phyloP scores from a whole-genome alignment of 1,139 yeast species.

The Lodderomyces theae region DNA sequence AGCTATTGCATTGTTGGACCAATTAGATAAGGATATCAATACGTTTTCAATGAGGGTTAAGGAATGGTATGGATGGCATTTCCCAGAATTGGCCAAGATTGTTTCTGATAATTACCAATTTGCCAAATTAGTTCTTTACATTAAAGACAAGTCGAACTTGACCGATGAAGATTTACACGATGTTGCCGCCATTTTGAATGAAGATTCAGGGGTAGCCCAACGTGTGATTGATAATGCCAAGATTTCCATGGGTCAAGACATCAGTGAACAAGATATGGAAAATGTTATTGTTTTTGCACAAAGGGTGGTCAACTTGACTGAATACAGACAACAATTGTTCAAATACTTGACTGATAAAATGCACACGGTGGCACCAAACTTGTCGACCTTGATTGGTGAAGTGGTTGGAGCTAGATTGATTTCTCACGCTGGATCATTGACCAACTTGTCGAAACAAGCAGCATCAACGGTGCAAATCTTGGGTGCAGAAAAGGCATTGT shows the following conservation, averaged over 20 bases:
- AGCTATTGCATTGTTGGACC: slow-evolving; percentile 95
- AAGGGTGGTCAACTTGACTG: slow-evolving; percentile 91
- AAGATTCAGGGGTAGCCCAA: slow-evolving; percentile 93
- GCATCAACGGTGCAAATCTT: slow-evolving; percentile 98
- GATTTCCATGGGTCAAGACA: slow-evolving; percentile 98
- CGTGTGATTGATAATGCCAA: slow-evolving; percentile 84
- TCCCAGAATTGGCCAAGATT: slow-evolving; percentile 98
- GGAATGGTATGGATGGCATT: slow-evolving; percentile 99
- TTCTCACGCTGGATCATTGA: slow-evolving; percentile 94
- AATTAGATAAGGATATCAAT: slow-evolving; percentile 94
- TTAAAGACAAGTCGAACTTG: slow-evolving; percentile 83
- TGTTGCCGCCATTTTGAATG: slow-evolving; percentile 82
- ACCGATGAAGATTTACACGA: slow-evolving; percentile 85
- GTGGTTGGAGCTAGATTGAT: slow-evolving; percentile 97
- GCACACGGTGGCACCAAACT: slow-evolving; percentile 98
- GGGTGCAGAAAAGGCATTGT: slow-evolving; percentile 99
- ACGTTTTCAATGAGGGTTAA: slow-evolving; percentile 97
- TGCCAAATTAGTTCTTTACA: slow-evolving; percentile 78
- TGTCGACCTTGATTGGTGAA: slow-evolving; percentile 94
- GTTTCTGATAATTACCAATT: slow-evolving; percentile 88
- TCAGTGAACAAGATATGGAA: slow-evolving; percentile 80
- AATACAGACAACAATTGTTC: slow-evolving; percentile 89
- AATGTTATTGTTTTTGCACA: slow-evolving; percentile 89
- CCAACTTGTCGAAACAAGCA: slow-evolving; percentile 94
- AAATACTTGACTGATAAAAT: slow-evolving; percentile 88